Evolutionary conservation across 2,329 filamentous ascomycete genomes (phyloP).

Genomic region (Talaromyces sp.): DNA sequence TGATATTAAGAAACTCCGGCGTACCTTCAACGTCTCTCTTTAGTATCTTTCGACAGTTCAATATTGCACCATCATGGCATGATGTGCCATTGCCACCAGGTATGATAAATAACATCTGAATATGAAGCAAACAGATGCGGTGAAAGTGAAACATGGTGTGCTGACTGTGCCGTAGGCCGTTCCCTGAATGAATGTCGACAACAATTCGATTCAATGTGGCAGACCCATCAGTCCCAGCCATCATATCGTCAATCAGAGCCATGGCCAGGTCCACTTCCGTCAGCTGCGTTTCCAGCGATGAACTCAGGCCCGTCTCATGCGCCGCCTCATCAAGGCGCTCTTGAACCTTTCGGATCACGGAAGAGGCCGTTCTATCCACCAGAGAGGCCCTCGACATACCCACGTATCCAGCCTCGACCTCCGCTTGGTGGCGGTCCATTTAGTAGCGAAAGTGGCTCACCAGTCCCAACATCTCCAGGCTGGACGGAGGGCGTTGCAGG

Average conservation of each 20-base stretch:
- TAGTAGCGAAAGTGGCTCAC: constrained; percentile 33
- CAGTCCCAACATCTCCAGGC: constrained; percentile 35
- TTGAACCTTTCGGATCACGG: constrained; percentile 28
- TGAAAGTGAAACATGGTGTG: background rate
- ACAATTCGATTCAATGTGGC: constrained; percentile 16
- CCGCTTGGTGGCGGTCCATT: constrained; percentile 32
- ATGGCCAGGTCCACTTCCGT: constrained; percentile 16
- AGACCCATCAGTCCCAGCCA: constrained; percentile 12
- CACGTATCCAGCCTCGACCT: constrained; percentile 43
- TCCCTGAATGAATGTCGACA: constrained; percentile 17
- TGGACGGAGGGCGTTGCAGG: constrained; percentile 28
- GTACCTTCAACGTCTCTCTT: constrained; percentile 38
- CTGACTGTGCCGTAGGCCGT: constrained; percentile 19
- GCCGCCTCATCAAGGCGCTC: constrained; percentile 23
- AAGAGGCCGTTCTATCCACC: constrained; percentile 33
- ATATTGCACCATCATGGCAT: constrained; percentile 37
- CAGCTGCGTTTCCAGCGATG: constrained; percentile 19
- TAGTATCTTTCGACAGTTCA: constrained; percentile 37
- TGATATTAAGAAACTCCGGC: constrained; percentile 41
- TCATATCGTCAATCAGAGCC: constrained; percentile 13
- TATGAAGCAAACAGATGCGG: background rate
- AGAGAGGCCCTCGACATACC: constrained; percentile 30
- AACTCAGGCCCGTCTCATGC: constrained; percentile 26
- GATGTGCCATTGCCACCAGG: constrained; percentile 45
- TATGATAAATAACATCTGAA: constrained; percentile 23